A percentile compares a stretch with the other conserved stretches of the same genome.
These are phyloP conservation scores for Ascochyta rabiei DNA, from an alignment of 2,329 filamentous ascomycete genomes.

Conservation along the genomic window DNA sequence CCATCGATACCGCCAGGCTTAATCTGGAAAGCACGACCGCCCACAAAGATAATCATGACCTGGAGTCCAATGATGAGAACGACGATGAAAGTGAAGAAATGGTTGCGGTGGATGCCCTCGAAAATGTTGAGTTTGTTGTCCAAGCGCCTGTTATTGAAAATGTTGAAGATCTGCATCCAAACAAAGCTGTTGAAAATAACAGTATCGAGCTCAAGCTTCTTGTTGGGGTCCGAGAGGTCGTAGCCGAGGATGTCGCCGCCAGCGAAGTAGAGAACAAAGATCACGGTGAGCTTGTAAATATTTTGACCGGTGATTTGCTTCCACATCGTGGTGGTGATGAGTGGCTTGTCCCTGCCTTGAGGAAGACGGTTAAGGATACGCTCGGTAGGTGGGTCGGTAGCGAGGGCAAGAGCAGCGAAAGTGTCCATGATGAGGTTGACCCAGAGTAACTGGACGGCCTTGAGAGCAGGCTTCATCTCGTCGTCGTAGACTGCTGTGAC, in stretches of 20 bases:
- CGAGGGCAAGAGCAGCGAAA: slow-evolving; percentile 90
- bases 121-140: slow-evolving; percentile 69
- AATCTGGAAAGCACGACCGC: slow-evolving; percentile 61
- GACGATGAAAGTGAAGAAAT: slow-evolving; percentile 64
- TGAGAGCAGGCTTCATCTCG: slow-evolving; percentile 88
- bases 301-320: slow-evolving; percentile 70
- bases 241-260: slow-evolving; percentile 63
- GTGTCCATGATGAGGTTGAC: slow-evolving; percentile 97
- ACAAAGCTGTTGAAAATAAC: slow-evolving; percentile 74
- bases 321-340: slow-evolving; percentile 69
- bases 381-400: slow-evolving; percentile 94
- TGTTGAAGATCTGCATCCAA: slow-evolving; percentile 76
- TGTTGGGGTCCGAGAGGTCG: slow-evolving; percentile 44
- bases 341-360: slow-evolving; percentile 83
- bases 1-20: slow-evolving; percentile 52
- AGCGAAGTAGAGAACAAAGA: slow-evolving; percentile 66
- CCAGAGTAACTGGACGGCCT: slow-evolving; percentile 95
- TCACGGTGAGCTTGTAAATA: slow-evolving; percentile 65
- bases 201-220: slow-evolving; percentile 60
- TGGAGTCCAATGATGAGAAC: slow-evolving; percentile 64
- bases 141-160: slow-evolving; percentile 68
- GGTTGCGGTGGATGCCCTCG: slow-evolving; percentile 62
- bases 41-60: slow-evolving; percentile 63
- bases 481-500: slow-evolving; percentile 85
- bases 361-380: slow-evolving; percentile 92